Evolutionary conservation across 2,329 filamentous ascomycete genomes (phyloP).

Genomic region (Chrysoporthe puriensis): DNA sequence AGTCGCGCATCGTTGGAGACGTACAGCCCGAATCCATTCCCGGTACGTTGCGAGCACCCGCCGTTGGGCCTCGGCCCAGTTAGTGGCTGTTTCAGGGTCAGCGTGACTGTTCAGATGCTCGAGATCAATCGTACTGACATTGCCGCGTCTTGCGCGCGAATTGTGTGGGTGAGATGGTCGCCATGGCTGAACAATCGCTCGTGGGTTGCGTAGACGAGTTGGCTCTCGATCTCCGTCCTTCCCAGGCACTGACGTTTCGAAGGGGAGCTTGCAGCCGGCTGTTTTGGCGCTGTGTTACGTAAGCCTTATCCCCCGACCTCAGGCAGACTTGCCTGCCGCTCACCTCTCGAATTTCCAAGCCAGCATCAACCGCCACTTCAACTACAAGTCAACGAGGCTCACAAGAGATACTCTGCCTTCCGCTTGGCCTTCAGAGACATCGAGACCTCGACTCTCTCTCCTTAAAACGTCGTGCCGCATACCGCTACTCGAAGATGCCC

Average conservation of each 20-base stretch:
- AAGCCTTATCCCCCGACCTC: background rate
- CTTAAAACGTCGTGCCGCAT: background rate
- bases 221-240: constrained; percentile 31
- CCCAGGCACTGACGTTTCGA: constrained; percentile 26
- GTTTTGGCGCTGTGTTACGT: constrained; percentile 15
- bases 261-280: constrained; percentile 20
- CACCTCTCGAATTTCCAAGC: constrained; percentile 10
- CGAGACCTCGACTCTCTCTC: background rate
- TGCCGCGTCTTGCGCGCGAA: constrained; percentile 81
- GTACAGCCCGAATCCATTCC: constrained; percentile 94
- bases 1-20: constrained; percentile 45
- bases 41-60: constrained; percentile 89
- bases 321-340: constrained; percentile 8
- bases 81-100: constrained; percentile 68
- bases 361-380: constrained; percentile 7
- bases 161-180: constrained; percentile 92
- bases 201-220: constrained; percentile 38
- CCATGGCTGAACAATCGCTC: constrained; percentile 54
- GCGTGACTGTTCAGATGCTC: constrained; percentile 30
- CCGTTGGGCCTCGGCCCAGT: constrained; percentile 84
- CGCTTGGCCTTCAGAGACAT: background rate
- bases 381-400: background rate
- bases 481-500: constrained; percentile 60
- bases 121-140: constrained; percentile 57
- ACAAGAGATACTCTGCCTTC: background rate